Base-by-base conservation (phyloP, 495 filamentous ascomycete genomes). In the Aspergillus diversus region DNA sequence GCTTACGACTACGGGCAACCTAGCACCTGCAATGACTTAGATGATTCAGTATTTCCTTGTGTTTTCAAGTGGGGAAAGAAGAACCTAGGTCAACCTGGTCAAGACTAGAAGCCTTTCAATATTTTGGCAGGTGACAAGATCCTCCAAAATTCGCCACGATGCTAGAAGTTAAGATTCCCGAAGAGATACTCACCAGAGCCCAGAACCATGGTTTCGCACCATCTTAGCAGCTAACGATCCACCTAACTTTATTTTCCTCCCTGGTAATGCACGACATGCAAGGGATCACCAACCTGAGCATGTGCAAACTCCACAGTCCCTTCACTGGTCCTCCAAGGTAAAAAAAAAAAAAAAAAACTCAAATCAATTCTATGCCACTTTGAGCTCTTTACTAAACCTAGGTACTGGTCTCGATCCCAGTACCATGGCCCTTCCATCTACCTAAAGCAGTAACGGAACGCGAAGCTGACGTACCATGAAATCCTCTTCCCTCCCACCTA, bases 61-160 rank as follows among this genome's bases (percentile, higher is more conserved):
- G 15, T 42, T 54, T 53, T 60, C 7, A 39, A 13, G 37, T 39
- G 37, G 37, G 13, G 37, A 27, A 27, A 27, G 21, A 27, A 27
- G 21, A 27, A 2, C 21, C 21, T 1, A 27, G 21, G 21, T 27
- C 21, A 27, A 27, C 21, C 21, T 27, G 21, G 21, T 27, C 21
- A 27, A 27, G 21, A 27, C 21, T 27, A 27, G 21, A 27, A 27
- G 21, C 21, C 21, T 27, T 35, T 63, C 60, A 48, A 63, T 55
- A 55, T 5, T 48, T n/a, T 48, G 7, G 34, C 42, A 37, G 39
- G n/a, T 43, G 39, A 43, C 39, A 43, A 43, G 21, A 27, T 27
- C 31, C 39, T 17, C 33, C 32, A 39, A 17, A 16, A 31, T n/a
- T 54, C 43, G 59, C 59, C 59, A 61, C 59, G 7, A 42, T 57